Evolutionary conservation across 108 stramenopile genomes (phyloP), one percentile per base, ranked within the genome.

Genomic region (Nannochloropsis salina): DNA sequence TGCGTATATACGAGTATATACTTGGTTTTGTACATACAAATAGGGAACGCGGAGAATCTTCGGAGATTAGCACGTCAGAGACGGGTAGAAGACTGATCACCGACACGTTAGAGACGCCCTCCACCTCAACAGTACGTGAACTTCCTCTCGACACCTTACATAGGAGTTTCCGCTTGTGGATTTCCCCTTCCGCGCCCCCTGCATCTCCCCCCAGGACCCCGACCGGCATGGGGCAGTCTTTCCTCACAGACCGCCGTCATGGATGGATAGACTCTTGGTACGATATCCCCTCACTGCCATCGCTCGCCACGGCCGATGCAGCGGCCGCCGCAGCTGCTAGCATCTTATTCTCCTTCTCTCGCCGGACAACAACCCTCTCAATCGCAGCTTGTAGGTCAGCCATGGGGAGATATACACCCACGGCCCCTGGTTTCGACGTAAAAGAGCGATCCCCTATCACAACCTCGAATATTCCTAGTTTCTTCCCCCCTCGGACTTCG

Each of bases 221-320:
- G 31, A 31, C 31, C 31, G 1, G 1, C 31, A 31, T 31, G 31
- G 31, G 31, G 31, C 31, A 31, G 31, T 31, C 31, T 31, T 31
- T 31, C 31, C 31, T 31, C 31, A 31, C 31, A 31, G 31, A 31
- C 31, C 31, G 1, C 31, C 31, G 20, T 74, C 61, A 74, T n/a
- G 61, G 61, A 74, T 74, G 61, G n/a, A 74, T 74, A 15, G 61
- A 74, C 61, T 74, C 61, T n/a, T 74, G 61, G 61, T 74, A 74
- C 2, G 61, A 15, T n/a, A 74, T n/a, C 61, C 61, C 61, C 1
- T 74, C 61, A 74, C n/a, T 74, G 20, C 61, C 61, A 15, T 74
- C 61, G 61, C 61, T 74, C 61, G n/a, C 3, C 61, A 74, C 6
- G 20, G 61, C 61, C 61, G 61, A 15, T n/a, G 2, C 61, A 8